Evolutionary conservation across 2,329 filamentous ascomycete species (phyloP).

Genomic region (Diaporthe ampelina): DNA sequence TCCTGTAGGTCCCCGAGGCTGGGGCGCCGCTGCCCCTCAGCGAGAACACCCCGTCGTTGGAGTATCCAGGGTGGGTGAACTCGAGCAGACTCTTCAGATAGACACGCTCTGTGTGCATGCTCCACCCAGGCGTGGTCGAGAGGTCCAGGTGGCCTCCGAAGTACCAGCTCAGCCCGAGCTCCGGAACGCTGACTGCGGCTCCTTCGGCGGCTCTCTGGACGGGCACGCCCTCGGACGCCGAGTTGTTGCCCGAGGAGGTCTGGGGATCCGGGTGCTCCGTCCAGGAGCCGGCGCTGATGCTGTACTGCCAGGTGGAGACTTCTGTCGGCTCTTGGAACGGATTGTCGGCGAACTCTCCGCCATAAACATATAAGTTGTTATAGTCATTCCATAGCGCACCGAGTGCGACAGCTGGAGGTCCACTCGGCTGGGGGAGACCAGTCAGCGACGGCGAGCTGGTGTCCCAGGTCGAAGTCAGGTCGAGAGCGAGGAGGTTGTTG

Average conservation of each 20-base stretch:
- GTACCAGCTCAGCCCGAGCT: conserved; percentile 80
- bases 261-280: conserved; percentile 71
- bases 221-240: conserved; percentile 65
- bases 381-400: conserved; percentile 84
- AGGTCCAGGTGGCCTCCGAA: conserved; percentile 82
- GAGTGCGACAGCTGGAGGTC: conserved; percentile 78
- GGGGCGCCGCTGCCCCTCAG: conserved; percentile 71
- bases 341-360: conserved; percentile 78
- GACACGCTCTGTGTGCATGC: conserved; percentile 71
- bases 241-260: conserved; percentile 75
- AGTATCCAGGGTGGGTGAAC: conserved; percentile 80
- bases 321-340: conserved; percentile 69
- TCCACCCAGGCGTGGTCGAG: conserved; percentile 73
- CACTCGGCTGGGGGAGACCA: conserved; percentile 64
- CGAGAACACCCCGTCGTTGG: conserved; percentile 72
- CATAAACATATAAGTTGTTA: conserved; percentile 79
- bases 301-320: conserved; percentile 79
- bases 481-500: conserved; percentile 80
- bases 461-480: conserved; percentile 81
- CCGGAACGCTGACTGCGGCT: conserved; percentile 77
- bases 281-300: conserved; percentile 72
- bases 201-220: conserved; percentile 82
- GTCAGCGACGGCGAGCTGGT: conserved; percentile 73
- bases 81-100: conserved; percentile 83
- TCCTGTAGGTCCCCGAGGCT: conserved; percentile 75